Percentiles rank a stretch among this genome's conserved stretches.
Evolutionary conservation across 345 rosid species (phyloP).

Genomic region (Citrus reticulata): DNA sequence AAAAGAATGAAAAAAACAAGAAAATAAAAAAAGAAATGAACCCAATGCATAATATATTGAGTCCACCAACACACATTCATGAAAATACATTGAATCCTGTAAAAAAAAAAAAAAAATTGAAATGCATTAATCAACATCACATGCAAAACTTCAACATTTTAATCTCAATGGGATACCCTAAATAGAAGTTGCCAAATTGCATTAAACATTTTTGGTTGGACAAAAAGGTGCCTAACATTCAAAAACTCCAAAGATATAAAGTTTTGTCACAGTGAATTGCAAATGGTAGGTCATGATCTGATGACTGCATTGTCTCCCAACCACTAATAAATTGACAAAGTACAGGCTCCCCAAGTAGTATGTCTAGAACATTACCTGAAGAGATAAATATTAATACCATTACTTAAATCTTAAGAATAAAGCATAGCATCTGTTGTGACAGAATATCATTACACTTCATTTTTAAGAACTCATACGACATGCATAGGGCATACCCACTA

Average conservation of each 20-base stretch:
- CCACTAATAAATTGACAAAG: neutral
- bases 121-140: neutral
- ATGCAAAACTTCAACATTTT: neutral
- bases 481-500: neutral
- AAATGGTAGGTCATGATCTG: neutral
- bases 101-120: neutral
- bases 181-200: neutral
- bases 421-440: neutral
- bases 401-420: neutral
- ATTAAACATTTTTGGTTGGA: neutral
- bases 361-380: neutral
- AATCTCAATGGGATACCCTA: neutral
- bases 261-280: neutral
- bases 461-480: neutral
- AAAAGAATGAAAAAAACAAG: slow-evolving; percentile 6
- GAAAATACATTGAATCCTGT: neutral
- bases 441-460: neutral
- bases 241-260: neutral
- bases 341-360: neutral
- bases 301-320: neutral
- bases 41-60: neutral
- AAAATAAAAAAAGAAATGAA: neutral
- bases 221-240: neutral
- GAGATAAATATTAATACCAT: neutral
- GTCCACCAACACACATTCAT: neutral